These are phyloP conservation scores for Raffaelea ambrosiae DNA, from an alignment of 2,329 filamentous ascomycete species.

Conservation along the genomic window DNA sequence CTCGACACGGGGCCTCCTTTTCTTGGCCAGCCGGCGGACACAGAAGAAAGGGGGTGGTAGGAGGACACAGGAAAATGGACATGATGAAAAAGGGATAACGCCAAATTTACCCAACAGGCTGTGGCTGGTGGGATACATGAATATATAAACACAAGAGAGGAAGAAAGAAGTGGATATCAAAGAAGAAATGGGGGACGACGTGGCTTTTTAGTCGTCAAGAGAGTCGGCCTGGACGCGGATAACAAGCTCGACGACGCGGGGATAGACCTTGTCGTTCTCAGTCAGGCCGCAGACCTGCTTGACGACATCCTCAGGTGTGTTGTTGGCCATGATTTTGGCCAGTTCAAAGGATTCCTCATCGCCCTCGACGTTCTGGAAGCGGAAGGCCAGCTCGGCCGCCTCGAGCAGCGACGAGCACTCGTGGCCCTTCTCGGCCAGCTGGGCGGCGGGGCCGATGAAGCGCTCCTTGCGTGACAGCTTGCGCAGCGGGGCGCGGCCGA, in stretches of 20 bases:
- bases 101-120: too few species aligned
- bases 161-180: too few species aligned
- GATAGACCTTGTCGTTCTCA: slow-evolving; percentile 66
- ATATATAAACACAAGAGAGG: too few species aligned
- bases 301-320: slow-evolving; percentile 66
- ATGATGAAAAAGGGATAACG: too few species aligned
- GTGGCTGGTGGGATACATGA: too few species aligned
- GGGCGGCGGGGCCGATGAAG: slow-evolving; percentile 84
- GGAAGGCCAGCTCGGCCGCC: slow-evolving; percentile 83
- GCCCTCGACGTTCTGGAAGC: slow-evolving; percentile 88
- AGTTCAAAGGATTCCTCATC: slow-evolving; percentile 86
- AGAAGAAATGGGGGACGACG: too few species aligned
- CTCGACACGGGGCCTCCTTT: too few species aligned
- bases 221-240: slow-evolving; percentile 69
- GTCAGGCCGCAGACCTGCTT: slow-evolving; percentile 75
- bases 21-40: too few species aligned
- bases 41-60: too few species aligned
- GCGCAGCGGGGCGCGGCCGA: slow-evolving; percentile 86
- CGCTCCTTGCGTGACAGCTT: slow-evolving; percentile 94
- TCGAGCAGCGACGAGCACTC: slow-evolving; percentile 66
- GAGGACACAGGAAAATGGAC: too few species aligned
- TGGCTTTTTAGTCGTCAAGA: too few species aligned
- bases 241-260: slow-evolving; percentile 67
- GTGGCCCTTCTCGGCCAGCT: slow-evolving; percentile 75
- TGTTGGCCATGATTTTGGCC: slow-evolving; percentile 72